Conservation (phyloP, 495 filamentous ascomycete genomes). For the Penicillium bovifimosum region DNA sequence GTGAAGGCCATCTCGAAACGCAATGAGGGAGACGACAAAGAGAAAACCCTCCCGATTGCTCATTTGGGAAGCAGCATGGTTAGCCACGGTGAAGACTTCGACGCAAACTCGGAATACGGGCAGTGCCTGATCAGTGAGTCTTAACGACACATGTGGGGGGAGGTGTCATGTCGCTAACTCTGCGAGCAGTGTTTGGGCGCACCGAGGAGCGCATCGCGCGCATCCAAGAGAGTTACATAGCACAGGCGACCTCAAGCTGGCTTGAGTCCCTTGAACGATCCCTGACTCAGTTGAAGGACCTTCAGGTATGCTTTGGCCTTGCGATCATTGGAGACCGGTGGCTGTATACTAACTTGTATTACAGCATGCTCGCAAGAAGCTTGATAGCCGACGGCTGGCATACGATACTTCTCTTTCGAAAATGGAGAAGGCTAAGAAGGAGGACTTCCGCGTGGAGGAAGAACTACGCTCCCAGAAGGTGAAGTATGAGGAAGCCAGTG, state of each 20-base stretch:
- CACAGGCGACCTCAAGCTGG: conserved; percentile 80
- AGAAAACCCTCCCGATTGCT: conserved; percentile 76
- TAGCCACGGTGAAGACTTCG: conserved; percentile 89
- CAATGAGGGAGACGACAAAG: conserved; percentile 74
- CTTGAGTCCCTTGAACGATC: conserved; percentile 87
- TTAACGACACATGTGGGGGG: background rate
- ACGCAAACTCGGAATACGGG: conserved; percentile 85
- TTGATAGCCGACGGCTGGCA: conserved; percentile 82
- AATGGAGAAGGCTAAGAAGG: conserved; percentile 89
- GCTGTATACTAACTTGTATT: background rate
- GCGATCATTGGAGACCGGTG: background rate
- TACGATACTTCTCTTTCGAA: conserved; percentile 89
- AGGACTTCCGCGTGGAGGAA: conserved; percentile 90
- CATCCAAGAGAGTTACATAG: conserved; percentile 78
- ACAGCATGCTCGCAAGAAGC: conserved; percentile 73
- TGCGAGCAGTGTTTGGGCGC: conserved; percentile 60
- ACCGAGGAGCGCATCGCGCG: conserved; percentile 85
- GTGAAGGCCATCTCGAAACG: conserved; percentile 87
- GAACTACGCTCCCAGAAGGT: conserved; percentile 86
- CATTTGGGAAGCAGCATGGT: conserved; percentile 87
- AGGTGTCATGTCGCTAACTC: conserved; percentile 5
- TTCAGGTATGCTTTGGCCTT: conserved; percentile 56
- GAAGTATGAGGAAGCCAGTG: conserved; percentile 93
- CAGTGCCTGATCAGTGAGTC: conserved; percentile 73
- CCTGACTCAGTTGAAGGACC: conserved; percentile 94